Evolutionary conservation across 73 alveolate species (phyloP), one percentile per base, ranked within the genome.

Genomic region (Urostyla sp.): DNA sequence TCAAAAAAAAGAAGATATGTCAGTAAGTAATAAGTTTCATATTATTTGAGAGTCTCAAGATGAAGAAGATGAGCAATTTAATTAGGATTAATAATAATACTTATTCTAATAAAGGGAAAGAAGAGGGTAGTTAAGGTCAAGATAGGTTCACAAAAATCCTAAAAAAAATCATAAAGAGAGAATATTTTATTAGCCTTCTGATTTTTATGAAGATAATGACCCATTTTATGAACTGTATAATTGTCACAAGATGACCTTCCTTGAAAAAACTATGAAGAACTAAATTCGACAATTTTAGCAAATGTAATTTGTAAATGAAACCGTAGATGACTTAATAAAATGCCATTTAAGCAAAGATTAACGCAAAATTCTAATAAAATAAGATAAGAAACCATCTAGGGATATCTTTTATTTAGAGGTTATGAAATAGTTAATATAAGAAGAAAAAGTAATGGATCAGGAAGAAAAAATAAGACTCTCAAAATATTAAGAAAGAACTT

Each of bases 171-270:
- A n/a, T n/a, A n/a, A n/a, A n/a, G n/a, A n/a, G n/a, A n/a, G n/a
- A n/a, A n/a, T n/a, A n/a, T n/a, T n/a, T n/a, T n/a, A n/a, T n/a
- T n/a, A n/a, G n/a, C n/a, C n/a, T n/a, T n/a, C n/a, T n/a, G n/a
- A n/a, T 13, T 4, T 18, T 23, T 56, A 30, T 27, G 80, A 37
- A 10, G 92, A 84, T 26, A 88, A 84, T 30, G 92, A 84, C 61
- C 92, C 92, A 21, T 84, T 46, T 50, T 84, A 74, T 75, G 92
- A 84, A 38, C 10, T 84, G 0, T 84, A 84, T 46, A 50, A 84
- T 30, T 84, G 92, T 79, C 77, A 84, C 58, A 26, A 59, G 46
- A 27, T 75, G 18, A 69, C 92, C 0, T 84, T 58, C 58, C 16
- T 84, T 0, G 92, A 84, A 31, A 20, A 34, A 0, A 55, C 35